Base-by-base conservation (phyloP, 1,139 yeast species). In the Hyphopichia burtonii region DNA sequence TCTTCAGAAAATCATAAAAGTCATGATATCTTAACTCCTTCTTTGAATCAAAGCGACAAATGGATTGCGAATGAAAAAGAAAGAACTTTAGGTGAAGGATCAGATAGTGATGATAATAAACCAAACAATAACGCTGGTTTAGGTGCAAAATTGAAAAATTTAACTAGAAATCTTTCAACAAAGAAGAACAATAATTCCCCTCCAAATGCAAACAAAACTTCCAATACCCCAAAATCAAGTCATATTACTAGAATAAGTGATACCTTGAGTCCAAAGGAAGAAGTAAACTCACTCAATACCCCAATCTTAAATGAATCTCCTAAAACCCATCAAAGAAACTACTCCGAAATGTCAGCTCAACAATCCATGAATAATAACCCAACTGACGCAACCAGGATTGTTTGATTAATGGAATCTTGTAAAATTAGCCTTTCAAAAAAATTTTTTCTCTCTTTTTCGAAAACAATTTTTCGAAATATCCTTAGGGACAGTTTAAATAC, bases 191-290 rank as follows among this genome's bases (percentile, higher is more conserved):
- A 45, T 16, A 42, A 40, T 16, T 22, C 36, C 3, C 9, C 36
- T n/a, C 7, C 10, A 12, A 7, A 22, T n/a, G 3, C 36, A 19
- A 8, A 9, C 7, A 12, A 33, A 31, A 17, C 31, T 11, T 6
- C 37, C 6, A 12, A 3, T 9, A 6, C 28, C 6, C 28, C 18
- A 5, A 27, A 35, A 20, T 25, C 37, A 35, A 47, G 48, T 16
- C 53, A 53, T 19, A 46, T 61, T 20, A 56, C 64, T n/a, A 63
- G 72, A 45, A 51, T 68, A 38, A 67, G 72, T 47, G 74, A 68
- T 42, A 65, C 68, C 3, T 44, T 68, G 31, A 27, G 18, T 22
- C 37, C 25, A n/a, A 54, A 51, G 31, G 44, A 42, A 18, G 40
- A 44, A n/a, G n/a, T n/a, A 14, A 22, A 20, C 11, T 5, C 27